Evolutionary conservation across 164 flowering plant species (phyloP).

Genomic region (Stephania yunnanensis): DNA sequence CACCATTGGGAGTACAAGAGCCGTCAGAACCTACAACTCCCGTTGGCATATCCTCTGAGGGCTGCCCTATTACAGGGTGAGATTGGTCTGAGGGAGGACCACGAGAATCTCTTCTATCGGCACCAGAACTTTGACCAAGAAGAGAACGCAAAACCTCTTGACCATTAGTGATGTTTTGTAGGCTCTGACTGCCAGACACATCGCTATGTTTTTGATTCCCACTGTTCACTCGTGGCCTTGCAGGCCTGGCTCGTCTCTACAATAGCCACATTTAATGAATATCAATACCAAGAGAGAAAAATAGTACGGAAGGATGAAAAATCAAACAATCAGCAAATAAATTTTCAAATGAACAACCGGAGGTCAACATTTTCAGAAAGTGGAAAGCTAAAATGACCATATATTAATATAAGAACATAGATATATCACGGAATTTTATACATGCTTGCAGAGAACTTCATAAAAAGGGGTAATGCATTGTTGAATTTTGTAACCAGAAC

Average conservation of each 20-base stretch:
- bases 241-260: constrained; percentile 44
- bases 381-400: no score
- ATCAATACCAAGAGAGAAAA: not conserved
- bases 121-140: constrained; percentile 29
- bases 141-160: constrained; percentile 58
- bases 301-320: not conserved
- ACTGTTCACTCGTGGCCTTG: constrained; percentile 26
- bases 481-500: not conserved
- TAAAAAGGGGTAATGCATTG: no score
- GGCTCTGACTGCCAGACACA: constrained; percentile 24
- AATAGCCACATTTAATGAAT: not conserved
- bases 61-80: constrained; percentile 21
- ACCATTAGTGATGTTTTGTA: constrained; percentile 23
- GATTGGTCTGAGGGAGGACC: constrained; percentile 14
- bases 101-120: constrained; percentile 20
- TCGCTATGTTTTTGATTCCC: constrained; percentile 25
- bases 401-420: no score
- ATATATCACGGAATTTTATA: no score
- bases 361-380: no score
- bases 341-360: not conserved
- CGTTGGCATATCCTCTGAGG: constrained; percentile 14
- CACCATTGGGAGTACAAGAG: constrained; percentile 19
- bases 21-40: constrained; percentile 19
- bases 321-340: not conserved
- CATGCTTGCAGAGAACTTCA: no score